Percentiles rank a stretch among this genome's conserved stretches.
Conservation (phyloP, 2,329 filamentous ascomycete species). For the Pseudocercospora eumusae region DNA sequence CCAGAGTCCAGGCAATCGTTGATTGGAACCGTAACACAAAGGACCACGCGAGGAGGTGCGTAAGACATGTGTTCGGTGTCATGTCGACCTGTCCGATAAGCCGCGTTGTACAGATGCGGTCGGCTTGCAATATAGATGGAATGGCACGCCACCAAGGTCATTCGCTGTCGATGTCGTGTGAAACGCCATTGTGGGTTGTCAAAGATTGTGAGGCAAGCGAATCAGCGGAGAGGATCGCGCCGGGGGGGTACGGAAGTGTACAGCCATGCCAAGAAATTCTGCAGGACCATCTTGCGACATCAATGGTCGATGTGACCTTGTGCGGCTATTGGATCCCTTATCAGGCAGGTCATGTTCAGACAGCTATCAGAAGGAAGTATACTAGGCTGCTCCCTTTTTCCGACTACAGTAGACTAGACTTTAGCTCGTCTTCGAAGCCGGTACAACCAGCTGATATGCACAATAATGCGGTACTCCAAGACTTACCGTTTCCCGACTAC, state of each 20-base stretch:
- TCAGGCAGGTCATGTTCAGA: conserved; percentile 17
- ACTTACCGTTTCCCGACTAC: neutral
- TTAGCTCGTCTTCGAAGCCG: neutral
- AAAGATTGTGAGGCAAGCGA: conserved; percentile 10
- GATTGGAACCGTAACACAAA: conserved; percentile 14
- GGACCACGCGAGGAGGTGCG: conserved; percentile 11
- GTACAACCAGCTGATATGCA: neutral
- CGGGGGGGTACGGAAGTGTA: neutral
- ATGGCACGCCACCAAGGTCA: conserved; percentile 7
- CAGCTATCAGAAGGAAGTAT: conserved; percentile 4
- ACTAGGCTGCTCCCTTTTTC: conserved; percentile 3
- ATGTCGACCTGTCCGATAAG: conserved; percentile 18
- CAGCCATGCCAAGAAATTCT: conserved; percentile 9
- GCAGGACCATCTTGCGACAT: conserved; percentile 17
- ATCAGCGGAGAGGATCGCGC: conserved; percentile 8
- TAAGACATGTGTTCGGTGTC: conserved; percentile 9
- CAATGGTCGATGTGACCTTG: conserved; percentile 16
- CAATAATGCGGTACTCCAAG: conserved; percentile 3
- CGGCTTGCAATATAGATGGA: conserved; percentile 1
- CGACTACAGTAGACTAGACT: neutral
- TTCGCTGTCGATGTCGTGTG: conserved; percentile 8
- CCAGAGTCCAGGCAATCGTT: neutral
- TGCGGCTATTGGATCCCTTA: conserved; percentile 13
- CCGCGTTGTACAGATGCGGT: conserved; percentile 5
- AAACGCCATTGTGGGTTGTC: conserved; percentile 9